phyloP scores from a whole-genome alignment of 2,329 filamentous ascomycete species.

The Colletotrichum sp. region DNA sequence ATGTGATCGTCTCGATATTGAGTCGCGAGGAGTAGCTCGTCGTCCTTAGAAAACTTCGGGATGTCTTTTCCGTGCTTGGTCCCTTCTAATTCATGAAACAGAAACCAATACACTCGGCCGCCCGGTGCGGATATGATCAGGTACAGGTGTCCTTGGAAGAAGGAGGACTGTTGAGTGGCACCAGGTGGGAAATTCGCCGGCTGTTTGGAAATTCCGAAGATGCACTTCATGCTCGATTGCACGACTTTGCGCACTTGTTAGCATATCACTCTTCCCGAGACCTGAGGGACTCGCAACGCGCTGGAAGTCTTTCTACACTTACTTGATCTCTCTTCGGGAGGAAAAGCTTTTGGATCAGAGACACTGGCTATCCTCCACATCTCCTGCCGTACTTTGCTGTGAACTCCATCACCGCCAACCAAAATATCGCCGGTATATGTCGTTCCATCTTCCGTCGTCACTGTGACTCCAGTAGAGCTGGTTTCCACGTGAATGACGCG shows the following conservation, averaged over 20 bases:
- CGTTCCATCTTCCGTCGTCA: slow-evolving; percentile 32
- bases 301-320: background rate
- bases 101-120: slow-evolving; percentile 38
- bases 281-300: background rate
- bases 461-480: slow-evolving; percentile 23
- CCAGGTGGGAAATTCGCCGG: background rate
- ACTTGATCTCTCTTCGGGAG: slow-evolving; percentile 18
- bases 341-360: slow-evolving; percentile 26
- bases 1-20: slow-evolving; percentile 23
- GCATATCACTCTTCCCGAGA: background rate
- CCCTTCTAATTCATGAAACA: slow-evolving; percentile 32
- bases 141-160: slow-evolving; percentile 24
- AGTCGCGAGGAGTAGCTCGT: slow-evolving; percentile 30
- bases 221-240: slow-evolving; percentile 26
- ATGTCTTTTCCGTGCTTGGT: slow-evolving; percentile 33
- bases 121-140: slow-evolving; percentile 33
- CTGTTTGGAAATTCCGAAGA: slow-evolving; percentile 40
- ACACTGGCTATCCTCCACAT: slow-evolving; percentile 27
- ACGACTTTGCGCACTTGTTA: background rate
- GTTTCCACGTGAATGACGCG: slow-evolving; percentile 13
- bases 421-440: slow-evolving; percentile 35
- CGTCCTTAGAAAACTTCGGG: slow-evolving; percentile 35
- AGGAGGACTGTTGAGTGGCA: background rate
- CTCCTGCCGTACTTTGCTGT: slow-evolving; percentile 37
- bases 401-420: slow-evolving; percentile 44